Evolutionary conservation across 1,139 yeast species (phyloP), one percentile per base, ranked within the genome.

Genomic region (Hemisphaericaspora xylanilytica): DNA sequence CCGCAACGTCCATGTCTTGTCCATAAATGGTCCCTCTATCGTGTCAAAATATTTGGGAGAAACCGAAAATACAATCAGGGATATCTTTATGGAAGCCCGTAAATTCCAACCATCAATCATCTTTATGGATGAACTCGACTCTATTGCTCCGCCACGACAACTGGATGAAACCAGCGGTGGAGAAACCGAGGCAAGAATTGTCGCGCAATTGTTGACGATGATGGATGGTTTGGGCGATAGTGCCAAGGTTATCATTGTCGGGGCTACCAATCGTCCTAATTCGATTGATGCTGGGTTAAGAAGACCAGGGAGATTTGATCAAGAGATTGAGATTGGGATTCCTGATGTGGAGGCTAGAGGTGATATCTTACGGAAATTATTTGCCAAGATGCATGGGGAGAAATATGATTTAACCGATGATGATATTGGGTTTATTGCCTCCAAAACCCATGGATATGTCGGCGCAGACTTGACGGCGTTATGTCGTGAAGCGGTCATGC

Each of bases 1-100:
- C 14, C 59, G 69, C 5, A 71, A 79, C 46, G 95, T 95, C 0
- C 97, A 90, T 59, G 81, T 90, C 0, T 70, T 90, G 35, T 80
- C 87, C 2, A 84, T 92, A 20, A 85, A 86, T 55, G 96, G 97
- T 0, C 96, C 97, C 1, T 82, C 95, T 0, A 85, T 92, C 38
- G 92, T 89, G 2, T 87, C 96, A 4, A 89, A 89, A 56, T 92
- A 90, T 54, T 64, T 89, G 30, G 98, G 98, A 3, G 97, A 90
- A 53, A 89, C 97, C 0, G 98, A 92, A 58, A 79, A 80, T 43
- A 82, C 89, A 11, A 65, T 92, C 11, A 67, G 96, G 42, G 85
- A 78, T n/a, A 75, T 85, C 17, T 92, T 92, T 55, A 75, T 75
- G 13, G 97, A 92, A 56, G 97, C 97, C 0, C 67, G 78, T 38